Evolutionary conservation across 2,329 filamentous ascomycete species (phyloP), one percentile per base, ranked within the genome.

Genomic region (Alternaria arborescens): DNA sequence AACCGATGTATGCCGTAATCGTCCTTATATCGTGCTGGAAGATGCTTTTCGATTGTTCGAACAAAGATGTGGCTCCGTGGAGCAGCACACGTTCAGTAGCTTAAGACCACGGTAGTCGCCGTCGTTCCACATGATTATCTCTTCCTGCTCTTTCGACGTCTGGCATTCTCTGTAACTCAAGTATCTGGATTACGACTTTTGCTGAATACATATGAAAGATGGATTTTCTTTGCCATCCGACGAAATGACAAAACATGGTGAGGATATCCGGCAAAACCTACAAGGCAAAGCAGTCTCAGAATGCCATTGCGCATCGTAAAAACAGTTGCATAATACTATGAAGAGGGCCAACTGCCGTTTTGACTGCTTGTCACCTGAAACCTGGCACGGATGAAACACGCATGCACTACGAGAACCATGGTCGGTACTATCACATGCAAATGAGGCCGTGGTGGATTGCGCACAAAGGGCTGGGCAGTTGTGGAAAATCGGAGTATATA

Each of bases 361-460:
- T 24, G 22, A 24, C 22, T 24, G 22, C 22, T 24, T 24, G 18
- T 30, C 24, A 26, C 6, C 24, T 18, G n/a, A n/a, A 5, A n/a
- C 11, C 10, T 40, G 38, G 4, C 3, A 20, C 38, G n/a, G 16
- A 44, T 44, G 42, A 44, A n/a, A 44, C 16, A 10, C 14, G 11
- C 38, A 38, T n/a, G 14, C 40, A 26, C 24, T 26, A 26, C 24
- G 24, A 7, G 8, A 36, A 4, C 22, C 30, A 5, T 42, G 2
- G 22, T 42, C 44, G 12, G 18, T 32, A 16, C 20, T 38, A 30
- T 58, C 48, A 58, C 55, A 58, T 58, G 55, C 41, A 42, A 53
- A 53, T 16, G 41, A n/a, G 11, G 36, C 5, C 5, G 41, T 24
- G 14, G 32, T 8, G 18, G 18, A 34, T n/a, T 34, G 32, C 28